Evolutionary conservation across 768 basidiomycete genomes (phyloP).

Genomic region (Tremella yokohamensis): DNA sequence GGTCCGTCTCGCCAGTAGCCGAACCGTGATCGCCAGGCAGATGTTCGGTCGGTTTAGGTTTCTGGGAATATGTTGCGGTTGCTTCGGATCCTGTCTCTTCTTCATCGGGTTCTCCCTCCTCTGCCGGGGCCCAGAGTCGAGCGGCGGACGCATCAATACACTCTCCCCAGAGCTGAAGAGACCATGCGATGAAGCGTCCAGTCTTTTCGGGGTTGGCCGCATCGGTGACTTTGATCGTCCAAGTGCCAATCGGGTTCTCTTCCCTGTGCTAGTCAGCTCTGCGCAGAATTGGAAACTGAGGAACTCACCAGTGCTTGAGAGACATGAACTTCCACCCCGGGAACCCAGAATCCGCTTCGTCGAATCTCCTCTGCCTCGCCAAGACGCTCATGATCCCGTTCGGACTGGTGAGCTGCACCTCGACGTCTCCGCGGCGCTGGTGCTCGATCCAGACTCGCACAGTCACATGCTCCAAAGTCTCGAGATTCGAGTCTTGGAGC

Average conservation of each 20-base stretch:
- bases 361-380: conserved; percentile 66
- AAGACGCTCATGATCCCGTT: conserved; percentile 79
- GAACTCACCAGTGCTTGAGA: conserved; percentile 87
- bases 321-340: conserved; percentile 99
- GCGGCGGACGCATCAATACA: conserved; percentile 68
- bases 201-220: conserved; percentile 61
- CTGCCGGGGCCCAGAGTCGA: conserved; percentile 55
- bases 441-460: conserved; percentile 92
- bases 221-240: conserved; percentile 85
- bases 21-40: conserved; percentile 82
- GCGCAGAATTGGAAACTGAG: background rate
- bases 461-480: conserved; percentile 85
- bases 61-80: conserved; percentile 58
- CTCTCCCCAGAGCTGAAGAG: conserved; percentile 87
- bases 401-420: conserved; percentile 83
- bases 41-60: conserved; percentile 78
- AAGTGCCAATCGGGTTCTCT: conserved; percentile 82
- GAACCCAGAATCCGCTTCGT: conserved; percentile 66
- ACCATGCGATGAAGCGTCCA: conserved; percentile 80
- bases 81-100: conserved; percentile 48
- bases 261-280: conserved; percentile 61
- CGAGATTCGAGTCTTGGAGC: conserved; percentile 72
- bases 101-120: conserved; percentile 51
- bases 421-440: conserved; percentile 78
- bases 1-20: conserved; percentile 73